Conservation (phyloP, 805 yeast species). For the Brettanomyces custersianus region DNA sequence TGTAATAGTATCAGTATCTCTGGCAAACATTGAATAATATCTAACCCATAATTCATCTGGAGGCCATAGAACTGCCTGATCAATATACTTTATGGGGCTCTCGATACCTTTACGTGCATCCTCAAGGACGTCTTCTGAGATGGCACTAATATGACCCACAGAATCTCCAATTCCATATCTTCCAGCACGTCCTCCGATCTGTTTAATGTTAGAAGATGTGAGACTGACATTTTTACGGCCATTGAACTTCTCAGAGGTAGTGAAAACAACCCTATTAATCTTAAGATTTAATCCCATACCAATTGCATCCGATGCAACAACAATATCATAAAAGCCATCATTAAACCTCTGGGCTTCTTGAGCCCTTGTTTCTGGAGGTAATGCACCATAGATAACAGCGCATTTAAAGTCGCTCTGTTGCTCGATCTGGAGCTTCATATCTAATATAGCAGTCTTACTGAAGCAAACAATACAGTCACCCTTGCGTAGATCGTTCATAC, state of each 20-base stretch:
- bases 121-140: slow-evolving; percentile 33
- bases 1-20: slow-evolving; percentile 34
- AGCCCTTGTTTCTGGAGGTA: slow-evolving; percentile 91
- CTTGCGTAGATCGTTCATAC: slow-evolving; percentile 32
- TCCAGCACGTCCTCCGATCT: slow-evolving; percentile 96
- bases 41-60: slow-evolving; percentile 60
- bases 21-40: slow-evolving; percentile 53
- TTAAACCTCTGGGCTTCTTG: slow-evolving; percentile 78
- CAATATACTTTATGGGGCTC: slow-evolving; percentile 41
- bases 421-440: slow-evolving; percentile 64
- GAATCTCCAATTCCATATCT: slow-evolving; percentile 39
- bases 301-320: slow-evolving; percentile 93
- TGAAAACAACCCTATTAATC: slow-evolving; percentile 72
- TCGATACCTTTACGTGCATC: slow-evolving; percentile 39
- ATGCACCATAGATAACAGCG: slow-evolving; percentile 88
- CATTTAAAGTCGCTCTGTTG: slow-evolving; percentile 52
- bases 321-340: slow-evolving; percentile 65
- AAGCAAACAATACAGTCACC: slow-evolving; percentile 93
- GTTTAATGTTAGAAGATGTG: slow-evolving; percentile 66
- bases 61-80: slow-evolving; percentile 73
- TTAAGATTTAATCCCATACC: slow-evolving; percentile 95
- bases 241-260: slow-evolving; percentile 58
- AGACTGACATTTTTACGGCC: slow-evolving; percentile 44
- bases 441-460: slow-evolving; percentile 64
- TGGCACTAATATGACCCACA: slow-evolving; percentile 48